Evolutionary conservation across 2,329 filamentous ascomycete species (phyloP), one percentile per base, ranked within the genome.

Genomic region (Pestalotiopsis sp.): DNA sequence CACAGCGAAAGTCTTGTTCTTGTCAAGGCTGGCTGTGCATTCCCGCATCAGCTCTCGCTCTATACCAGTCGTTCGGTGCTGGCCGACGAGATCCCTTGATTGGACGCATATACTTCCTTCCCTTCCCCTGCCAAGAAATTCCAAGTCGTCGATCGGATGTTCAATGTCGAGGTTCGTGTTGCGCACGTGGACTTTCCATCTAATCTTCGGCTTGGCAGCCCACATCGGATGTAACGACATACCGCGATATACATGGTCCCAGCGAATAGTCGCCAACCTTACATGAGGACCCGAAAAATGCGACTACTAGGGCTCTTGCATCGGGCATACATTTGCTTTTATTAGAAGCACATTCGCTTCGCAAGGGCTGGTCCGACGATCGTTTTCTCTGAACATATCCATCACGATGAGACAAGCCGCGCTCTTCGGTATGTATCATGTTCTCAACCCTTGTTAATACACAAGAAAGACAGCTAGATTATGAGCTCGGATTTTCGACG

Each of bases 391-490:
- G 27, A 6, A 56, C 23, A 36, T 5, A 17, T 49, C n/a, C 11
- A 12, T 58, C 41, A 66, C 1, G 20, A 66, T 66, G 64, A 60
- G 64, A 60, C 56, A 11, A 66, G 25, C 14, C 27, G 56, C 25
- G 36, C 59, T 67, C 49, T n/a, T 67, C n/a, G n/a, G 45, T 52
- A 52, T 52, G 45, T 52, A 52, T 23, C 45, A 36, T 36, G 7
- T 7, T 9, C 31, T 36, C 2, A 2, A 2, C 31, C 31, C 31
- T 9, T 52, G 17, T 1, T 11, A 52, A 3, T 52, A 20, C n/a
- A n/a, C 45, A 3, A 5, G 20, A 9, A 52, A 6, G 7, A 9
- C 45, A 52, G 45, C 3, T 7, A 9, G n/a, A 52, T 52, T 6
- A n/a, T 17, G 14, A 7, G 6, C 14, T 20, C 45, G n/a, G 13